Conservation (phyloP, 2,329 filamentous ascomycete species). For the Pseudogymnoascus sp. region DNA sequence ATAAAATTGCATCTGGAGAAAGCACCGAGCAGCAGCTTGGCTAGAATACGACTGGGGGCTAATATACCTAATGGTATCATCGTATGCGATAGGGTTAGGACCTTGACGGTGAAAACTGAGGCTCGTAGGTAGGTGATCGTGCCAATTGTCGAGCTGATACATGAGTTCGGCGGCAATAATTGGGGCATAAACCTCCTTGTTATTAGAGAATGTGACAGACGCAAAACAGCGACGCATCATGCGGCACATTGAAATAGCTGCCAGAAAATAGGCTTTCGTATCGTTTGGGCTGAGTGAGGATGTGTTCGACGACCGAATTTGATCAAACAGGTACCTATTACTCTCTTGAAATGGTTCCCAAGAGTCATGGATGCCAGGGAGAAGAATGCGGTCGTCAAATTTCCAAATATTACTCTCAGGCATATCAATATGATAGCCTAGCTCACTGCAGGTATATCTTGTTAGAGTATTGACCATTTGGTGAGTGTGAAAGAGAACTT, state of each 20-base stretch:
- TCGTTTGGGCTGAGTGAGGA: conserved; percentile 5
- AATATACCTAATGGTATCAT: neutral
- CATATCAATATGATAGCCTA: conserved; percentile 24
- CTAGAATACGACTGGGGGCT: conserved; percentile 1
- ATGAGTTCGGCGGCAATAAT: conserved; percentile 27
- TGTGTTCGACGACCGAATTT: neutral
- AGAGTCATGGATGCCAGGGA: conserved; percentile 20
- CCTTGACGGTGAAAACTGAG: neutral
- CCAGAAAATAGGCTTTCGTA: conserved; percentile 24
- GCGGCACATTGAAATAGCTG: conserved; percentile 29
- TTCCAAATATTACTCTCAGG: conserved; percentile 25
- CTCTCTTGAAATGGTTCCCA: conserved; percentile 20
- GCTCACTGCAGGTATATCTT: conserved; percentile 15
- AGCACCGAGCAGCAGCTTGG: conserved; percentile 1
- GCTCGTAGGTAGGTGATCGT: conserved; percentile 17
- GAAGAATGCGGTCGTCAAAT: conserved; percentile 22
- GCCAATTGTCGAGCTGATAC: conserved; percentile 30
- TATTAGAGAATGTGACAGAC: conserved; percentile 17
- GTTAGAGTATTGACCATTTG: neutral
- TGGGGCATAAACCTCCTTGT: conserved; percentile 22
- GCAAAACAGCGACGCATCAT: conserved; percentile 28
- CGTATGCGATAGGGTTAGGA: neutral
- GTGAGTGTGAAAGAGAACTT: neutral
- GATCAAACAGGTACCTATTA: conserved; percentile 7
- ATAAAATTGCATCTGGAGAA: conserved; percentile 24